A percentile compares a stretch with the other conserved stretches of the same genome.
phyloP scores from a whole-genome alignment of 2,329 filamentous ascomycete genomes.

The Penicillium sp. region DNA sequence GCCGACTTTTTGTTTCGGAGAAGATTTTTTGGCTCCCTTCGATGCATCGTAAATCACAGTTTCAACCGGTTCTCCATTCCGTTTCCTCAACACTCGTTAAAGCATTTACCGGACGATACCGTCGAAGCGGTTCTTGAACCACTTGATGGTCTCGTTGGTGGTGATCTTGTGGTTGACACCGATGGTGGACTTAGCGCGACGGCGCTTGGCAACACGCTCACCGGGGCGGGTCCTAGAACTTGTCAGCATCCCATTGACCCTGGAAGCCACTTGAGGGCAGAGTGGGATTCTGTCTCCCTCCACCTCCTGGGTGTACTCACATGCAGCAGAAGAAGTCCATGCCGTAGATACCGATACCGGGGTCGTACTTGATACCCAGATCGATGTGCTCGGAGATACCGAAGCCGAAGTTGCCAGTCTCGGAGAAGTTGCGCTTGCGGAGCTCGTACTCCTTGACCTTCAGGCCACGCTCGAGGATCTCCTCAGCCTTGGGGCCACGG shows the following conservation, averaged over 20 bases:
- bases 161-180: constrained; percentile 91
- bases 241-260: constrained; percentile 31
- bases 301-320: constrained; percentile 55
- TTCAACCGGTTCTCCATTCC: constrained; percentile 30
- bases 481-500: constrained; percentile 98
- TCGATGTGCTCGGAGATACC: constrained; percentile 99
- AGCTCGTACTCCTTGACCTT: constrained; percentile 99
- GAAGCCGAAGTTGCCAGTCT: constrained; percentile 99
- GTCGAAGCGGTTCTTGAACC: constrained; percentile 96
- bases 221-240: constrained; percentile 80
- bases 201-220: constrained; percentile 95
- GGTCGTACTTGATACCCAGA: constrained; percentile 99
- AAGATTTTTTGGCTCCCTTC: constrained; percentile 33
- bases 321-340: constrained; percentile 99
- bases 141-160: constrained; percentile 94
- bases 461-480: constrained; percentile 99
- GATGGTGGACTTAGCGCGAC: constrained; percentile 84
- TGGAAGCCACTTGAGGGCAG: neutral
- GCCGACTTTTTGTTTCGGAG: constrained; percentile 29
- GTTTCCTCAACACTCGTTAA: constrained; percentile 26
- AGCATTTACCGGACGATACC: constrained; percentile 93
- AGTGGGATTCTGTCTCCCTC: neutral
- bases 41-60: constrained; percentile 39
- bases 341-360: constrained; percentile 96
- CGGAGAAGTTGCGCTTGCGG: constrained; percentile 98